A percentile compares a stretch with the other conserved stretches of the same genome.
phyloP scores from a whole-genome alignment of 2,329 filamentous ascomycete species.

The Fusarium redolens region DNA sequence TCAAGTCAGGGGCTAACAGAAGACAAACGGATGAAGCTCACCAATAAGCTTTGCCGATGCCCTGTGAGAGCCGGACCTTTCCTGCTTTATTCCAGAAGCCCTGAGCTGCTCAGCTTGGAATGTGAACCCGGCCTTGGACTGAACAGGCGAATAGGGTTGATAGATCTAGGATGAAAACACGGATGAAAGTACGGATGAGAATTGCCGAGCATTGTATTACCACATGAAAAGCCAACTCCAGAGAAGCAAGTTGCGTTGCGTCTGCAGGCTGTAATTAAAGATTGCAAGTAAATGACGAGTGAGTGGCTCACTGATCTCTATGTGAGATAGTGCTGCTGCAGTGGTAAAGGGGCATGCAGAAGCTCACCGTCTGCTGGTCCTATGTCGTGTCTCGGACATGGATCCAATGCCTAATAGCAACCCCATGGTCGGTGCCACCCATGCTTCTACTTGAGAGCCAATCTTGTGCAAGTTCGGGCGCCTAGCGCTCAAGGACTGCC shows the following conservation, averaged over 20 bases:
- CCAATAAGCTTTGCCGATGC: slow-evolving; percentile 2
- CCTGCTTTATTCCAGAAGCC: background rate
- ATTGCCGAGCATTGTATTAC: slow-evolving; percentile 9
- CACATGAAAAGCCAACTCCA: background rate
- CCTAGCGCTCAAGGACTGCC: slow-evolving; percentile 41
- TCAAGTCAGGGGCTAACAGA: slow-evolving; percentile 37
- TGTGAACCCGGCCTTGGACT: background rate
- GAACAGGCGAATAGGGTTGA: slow-evolving; percentile 1
- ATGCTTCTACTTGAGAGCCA: slow-evolving; percentile 31
- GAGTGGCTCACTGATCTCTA: slow-evolving; percentile 24
- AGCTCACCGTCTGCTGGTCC: slow-evolving; percentile 32
- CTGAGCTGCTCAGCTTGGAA: slow-evolving; percentile 20
- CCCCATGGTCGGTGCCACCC: slow-evolving; percentile 45
- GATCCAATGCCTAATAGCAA: slow-evolving; percentile 39
- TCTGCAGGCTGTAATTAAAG: slow-evolving; percentile 42
- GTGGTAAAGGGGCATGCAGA: slow-evolving; percentile 46
- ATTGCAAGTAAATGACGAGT: slow-evolving; percentile 25
- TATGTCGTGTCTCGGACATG: slow-evolving; percentile 36
- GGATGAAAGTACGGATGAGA: slow-evolving; percentile 7
- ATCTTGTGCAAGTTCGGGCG: slow-evolving; percentile 21
- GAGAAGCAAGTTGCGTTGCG: slow-evolving; percentile 17
- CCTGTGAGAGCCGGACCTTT: background rate
- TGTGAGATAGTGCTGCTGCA: slow-evolving; percentile 38
- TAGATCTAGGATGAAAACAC: background rate
- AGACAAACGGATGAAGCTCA: slow-evolving; percentile 3